Evolutionary conservation across 1,284 basidiomycete genomes (phyloP), one percentile per base, ranked within the genome.

Genomic region (Inonotus hispidus): DNA sequence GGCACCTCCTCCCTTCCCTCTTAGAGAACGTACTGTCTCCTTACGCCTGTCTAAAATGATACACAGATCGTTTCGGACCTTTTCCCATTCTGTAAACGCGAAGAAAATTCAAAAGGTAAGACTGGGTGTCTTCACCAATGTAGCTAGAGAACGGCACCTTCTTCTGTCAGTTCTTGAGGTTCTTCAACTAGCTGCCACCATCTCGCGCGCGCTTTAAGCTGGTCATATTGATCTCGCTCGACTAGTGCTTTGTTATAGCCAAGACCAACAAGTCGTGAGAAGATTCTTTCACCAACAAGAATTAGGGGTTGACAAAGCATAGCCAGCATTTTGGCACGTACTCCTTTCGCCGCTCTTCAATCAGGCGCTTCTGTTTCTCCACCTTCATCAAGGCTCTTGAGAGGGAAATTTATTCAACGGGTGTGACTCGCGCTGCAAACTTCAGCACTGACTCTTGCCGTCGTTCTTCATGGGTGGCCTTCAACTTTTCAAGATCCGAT

Each of bases 151-250:
- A 52, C 8, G 7, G 1, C 14, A 19, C 50, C 50, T 52, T 52
- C 14, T 13, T 52, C 50, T 52, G 27, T 32, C 50, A 52, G n/a
- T 35, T n/a, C 25, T 35, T 35, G 27, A 7, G 50, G 50, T 35
- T 52, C 50, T n/a, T 52, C 50, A 27, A 52, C 50, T 14, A 52
- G 25, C 32, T 52, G 50, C 50, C 50, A 52, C 50, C 50, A 52
- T n/a, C 50, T 11, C 16, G 50, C 19, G 10, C 50, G 29, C 14
- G 29, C 50, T n/a, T 29, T 52, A 11, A 23, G 50, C 4, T 52
- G 50, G 16, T 52, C 50, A 35, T 16, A 52, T 13, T 10, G 25
- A 35, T 52, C 50, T 19, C 29, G 21, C 13, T 29, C 50, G 16
- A 52, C 35, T 27, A 52, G 27, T 19, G 10, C 35, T 11, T 35